Evolutionary conservation across 2,329 filamentous ascomycete species (phyloP), one percentile per base, ranked within the genome.

Genomic region (Paraconiothyrium sp.): DNA sequence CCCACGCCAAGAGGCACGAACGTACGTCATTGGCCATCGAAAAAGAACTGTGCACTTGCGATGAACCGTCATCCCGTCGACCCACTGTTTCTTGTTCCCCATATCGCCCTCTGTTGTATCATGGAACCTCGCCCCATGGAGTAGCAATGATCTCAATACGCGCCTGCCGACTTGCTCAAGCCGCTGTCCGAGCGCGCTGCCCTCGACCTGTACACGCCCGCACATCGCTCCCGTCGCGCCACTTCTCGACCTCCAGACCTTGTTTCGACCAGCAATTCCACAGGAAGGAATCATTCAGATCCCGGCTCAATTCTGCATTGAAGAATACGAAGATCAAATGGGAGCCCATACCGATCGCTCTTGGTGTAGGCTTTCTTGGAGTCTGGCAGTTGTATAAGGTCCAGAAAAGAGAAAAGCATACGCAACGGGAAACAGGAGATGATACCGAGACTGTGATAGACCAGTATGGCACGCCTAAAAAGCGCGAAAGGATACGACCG

Each of bases 281-380:
- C 63, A 70, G 73, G 30, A 82, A 83, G 67, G 82, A 84, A 62
- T 84, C 84, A n/a, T 89, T 89, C 71, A 73, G 83, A 58, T 84
- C 85, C 41, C 80, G 87, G 65, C 78, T 90, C 54, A 81, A 85
- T 43, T 83, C 83, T 56, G 88, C 89, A 41, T 83, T 89, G 67
- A 81, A 83, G 43, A 83, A 85, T 43, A 92, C 89, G 37, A 89
- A 86, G 78, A 85, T 95, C 64, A 88, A 92, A 82, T 97, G 94
- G 94, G 92, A 93, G 79, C 92, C 92, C 50, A 97, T 97, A 69
- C 94, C 94, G 24, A 87, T 97, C 58, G 92, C 90, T 30, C 84
- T 97, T 24, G 94, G 94, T 62, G 89, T 97, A 72, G 92, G 88
- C 60, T 93, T 97, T 72, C 84, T 97, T 9, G 94, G 93, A 27